Conservation (phyloP, 2,329 filamentous ascomycete species). For the Cryphonectria carpinicola region DNA sequence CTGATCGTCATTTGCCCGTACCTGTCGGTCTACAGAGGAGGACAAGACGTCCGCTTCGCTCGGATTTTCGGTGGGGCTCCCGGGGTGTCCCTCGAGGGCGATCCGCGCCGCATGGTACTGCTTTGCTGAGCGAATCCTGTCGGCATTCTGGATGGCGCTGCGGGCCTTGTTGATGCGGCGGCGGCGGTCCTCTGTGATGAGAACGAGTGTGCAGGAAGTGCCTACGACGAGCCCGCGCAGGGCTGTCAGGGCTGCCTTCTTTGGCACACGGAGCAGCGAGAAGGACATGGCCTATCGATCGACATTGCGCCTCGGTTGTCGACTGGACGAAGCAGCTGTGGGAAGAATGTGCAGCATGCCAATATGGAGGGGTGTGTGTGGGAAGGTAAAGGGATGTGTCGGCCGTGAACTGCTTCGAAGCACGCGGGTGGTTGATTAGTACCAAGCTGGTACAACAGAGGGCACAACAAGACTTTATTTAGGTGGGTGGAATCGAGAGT, state of each 20-base stretch:
- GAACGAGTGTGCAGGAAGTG: conserved; percentile 49
- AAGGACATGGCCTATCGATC: conserved; percentile 36
- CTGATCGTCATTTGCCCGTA: neutral
- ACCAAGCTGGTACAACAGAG: neutral
- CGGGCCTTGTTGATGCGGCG: conserved; percentile 47
- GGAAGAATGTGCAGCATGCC: conserved; percentile 17
- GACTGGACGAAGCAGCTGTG: conserved; percentile 20
- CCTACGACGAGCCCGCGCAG: conserved; percentile 49
- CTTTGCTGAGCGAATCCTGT: conserved; percentile 44
- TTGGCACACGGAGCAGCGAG: conserved; percentile 46
- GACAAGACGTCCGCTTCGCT: neutral
- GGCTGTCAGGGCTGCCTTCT: conserved; percentile 49
- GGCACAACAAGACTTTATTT: neutral
- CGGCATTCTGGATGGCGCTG: conserved; percentile 44
- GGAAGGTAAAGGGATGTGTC: neutral
- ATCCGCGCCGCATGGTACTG: conserved; percentile 42
- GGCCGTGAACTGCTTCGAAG: neutral
- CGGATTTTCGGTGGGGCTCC: neutral
- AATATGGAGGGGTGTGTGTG: conserved; percentile 1
- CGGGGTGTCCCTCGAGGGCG: conserved; percentile 25
- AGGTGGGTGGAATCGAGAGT: neutral
- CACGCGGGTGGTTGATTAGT: neutral
- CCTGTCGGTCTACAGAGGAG: neutral
- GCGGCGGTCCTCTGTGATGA: conserved; percentile 50
- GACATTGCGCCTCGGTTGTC: conserved; percentile 29